Conservation (phyloP, 2,329 filamentous ascomycete species). For the Alternaria angustiovoidea region DNA sequence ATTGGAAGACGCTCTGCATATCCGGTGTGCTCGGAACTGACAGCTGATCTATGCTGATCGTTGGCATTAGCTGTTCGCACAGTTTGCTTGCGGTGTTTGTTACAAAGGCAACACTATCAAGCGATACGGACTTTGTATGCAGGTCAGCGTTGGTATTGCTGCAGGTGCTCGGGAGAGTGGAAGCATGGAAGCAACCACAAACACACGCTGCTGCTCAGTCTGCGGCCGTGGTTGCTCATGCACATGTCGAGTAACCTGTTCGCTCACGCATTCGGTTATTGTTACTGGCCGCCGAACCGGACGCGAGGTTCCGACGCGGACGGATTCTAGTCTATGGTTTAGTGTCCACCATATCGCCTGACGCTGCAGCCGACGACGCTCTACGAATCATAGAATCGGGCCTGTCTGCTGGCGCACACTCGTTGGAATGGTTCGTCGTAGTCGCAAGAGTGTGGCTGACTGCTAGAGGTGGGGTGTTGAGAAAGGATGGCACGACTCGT, state of each 20-base stretch:
- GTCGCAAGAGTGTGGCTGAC: conserved; percentile 20
- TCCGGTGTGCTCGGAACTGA: not conserved
- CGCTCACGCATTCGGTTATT: conserved; percentile 29
- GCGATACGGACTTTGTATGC: conserved; percentile 22
- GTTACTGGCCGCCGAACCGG: conserved; percentile 38
- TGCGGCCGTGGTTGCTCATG: conserved; percentile 38
- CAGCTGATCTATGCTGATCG: conserved; percentile 1
- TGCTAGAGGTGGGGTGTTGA: conserved; percentile 19
- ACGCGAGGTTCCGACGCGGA: conserved; percentile 28
- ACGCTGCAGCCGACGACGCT: conserved; percentile 22
- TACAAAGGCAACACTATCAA: not conserved
- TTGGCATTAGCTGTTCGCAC: conserved; percentile 2
- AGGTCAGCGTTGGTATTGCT: conserved; percentile 29
- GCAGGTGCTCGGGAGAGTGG: conserved; percentile 25
- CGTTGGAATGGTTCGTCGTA: conserved; percentile 20
- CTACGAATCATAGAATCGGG: conserved; percentile 21
- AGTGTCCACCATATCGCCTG: conserved; percentile 26
- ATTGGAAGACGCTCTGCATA: conserved; percentile 16
- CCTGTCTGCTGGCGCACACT: conserved; percentile 20
- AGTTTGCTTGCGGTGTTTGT: conserved; percentile 17
- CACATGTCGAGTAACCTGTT: conserved; percentile 38
- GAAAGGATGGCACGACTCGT: conserved; percentile 5
- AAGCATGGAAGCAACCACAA: conserved; percentile 26
- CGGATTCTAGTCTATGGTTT: conserved; percentile 29
- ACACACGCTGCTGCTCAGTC: conserved; percentile 22